These are phyloP conservation scores for Phaseolus coccineus DNA, from an alignment of 331 rosid species.

Conservation along the genomic window DNA sequence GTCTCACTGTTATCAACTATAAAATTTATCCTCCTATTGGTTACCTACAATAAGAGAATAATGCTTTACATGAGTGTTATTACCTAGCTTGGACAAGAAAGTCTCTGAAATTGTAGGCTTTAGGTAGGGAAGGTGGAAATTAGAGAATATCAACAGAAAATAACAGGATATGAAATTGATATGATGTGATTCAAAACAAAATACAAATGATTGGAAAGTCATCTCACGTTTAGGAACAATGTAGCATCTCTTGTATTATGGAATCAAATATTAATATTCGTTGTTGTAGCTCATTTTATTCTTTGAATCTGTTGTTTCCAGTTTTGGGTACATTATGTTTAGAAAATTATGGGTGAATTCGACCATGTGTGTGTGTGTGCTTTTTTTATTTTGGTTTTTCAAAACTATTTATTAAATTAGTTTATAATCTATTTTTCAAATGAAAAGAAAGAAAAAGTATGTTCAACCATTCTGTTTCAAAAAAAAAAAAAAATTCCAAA, in stretches of 20 bases:
- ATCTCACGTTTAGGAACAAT: slow-evolving; percentile 1
- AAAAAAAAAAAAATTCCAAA: background rate
- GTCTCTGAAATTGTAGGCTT: slow-evolving; percentile 6
- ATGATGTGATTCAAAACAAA: slow-evolving; percentile 14
- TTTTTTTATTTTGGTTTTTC: background rate
- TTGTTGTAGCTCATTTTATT: slow-evolving; percentile 19
- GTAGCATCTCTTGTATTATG: slow-evolving; percentile 12
- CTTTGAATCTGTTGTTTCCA: slow-evolving; percentile 15
- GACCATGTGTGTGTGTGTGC: background rate
- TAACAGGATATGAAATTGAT: slow-evolving; percentile 21
- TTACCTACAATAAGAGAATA: slow-evolving; percentile 63
- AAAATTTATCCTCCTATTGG: slow-evolving; percentile 87
- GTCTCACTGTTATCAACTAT: slow-evolving; percentile 74
- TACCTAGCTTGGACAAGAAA: slow-evolving; percentile 28
- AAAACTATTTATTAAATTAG: background rate
- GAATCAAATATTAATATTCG: slow-evolving; percentile 12
- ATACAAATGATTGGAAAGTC: slow-evolving; percentile 15
- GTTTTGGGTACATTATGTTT: slow-evolving; percentile 23
- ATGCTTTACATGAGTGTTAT: slow-evolving; percentile 37
- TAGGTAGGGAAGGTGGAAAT: slow-evolving; percentile 11
- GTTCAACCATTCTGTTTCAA: background rate
- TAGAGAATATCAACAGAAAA: slow-evolving; percentile 3
- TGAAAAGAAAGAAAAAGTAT: background rate
- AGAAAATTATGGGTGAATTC: background rate
- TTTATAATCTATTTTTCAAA: background rate